A percentile compares a stretch with the other conserved stretches of the same genome.
Conservation (phyloP, 2,329 filamentous ascomycete species). For the Parascedosporium putredinis region DNA sequence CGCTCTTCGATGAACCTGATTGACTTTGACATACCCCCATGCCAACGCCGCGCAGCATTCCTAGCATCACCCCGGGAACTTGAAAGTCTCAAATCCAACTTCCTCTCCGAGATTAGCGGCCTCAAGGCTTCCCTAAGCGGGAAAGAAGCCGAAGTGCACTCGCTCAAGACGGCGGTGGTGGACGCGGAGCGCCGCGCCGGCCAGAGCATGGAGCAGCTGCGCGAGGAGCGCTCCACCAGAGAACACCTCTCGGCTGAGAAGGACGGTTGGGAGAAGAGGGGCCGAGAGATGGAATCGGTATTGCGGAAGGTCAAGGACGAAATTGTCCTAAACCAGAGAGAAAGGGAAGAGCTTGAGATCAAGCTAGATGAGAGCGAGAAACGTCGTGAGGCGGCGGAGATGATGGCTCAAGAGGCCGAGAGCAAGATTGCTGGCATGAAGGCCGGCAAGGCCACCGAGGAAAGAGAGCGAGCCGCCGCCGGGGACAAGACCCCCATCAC, state of each 20-base stretch:
- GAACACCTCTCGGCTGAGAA: constrained; percentile 68
- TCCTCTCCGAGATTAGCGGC: constrained; percentile 88
- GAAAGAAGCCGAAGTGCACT: constrained; percentile 83
- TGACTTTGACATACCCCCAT: constrained; percentile 83
- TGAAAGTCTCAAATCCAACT: constrained; percentile 82
- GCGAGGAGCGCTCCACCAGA: constrained; percentile 61
- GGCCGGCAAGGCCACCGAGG: constrained; percentile 42
- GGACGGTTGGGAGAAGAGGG: constrained; percentile 73
- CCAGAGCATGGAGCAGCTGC: constrained; percentile 70
- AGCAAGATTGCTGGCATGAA: constrained; percentile 66
- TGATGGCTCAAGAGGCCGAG: constrained; percentile 65
- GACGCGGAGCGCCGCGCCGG: constrained; percentile 90
- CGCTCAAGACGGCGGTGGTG: constrained; percentile 74
- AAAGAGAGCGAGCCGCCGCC: constrained; percentile 14
- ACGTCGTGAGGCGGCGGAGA: constrained; percentile 62
- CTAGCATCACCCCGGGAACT: constrained; percentile 86
- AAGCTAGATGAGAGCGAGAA: constrained; percentile 71
- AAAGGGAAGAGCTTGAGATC: constrained; percentile 66
- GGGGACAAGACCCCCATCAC: constrained; percentile 19
- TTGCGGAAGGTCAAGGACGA: constrained; percentile 73
- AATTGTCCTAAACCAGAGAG: constrained; percentile 65
- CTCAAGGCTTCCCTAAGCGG: constrained; percentile 84
- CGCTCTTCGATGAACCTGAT: constrained; percentile 56
- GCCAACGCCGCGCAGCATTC: constrained; percentile 83
- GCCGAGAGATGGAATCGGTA: constrained; percentile 75